A percentile compares a stretch with the other conserved stretches of the same genome.
phyloP scores from a whole-genome alignment of 83 land plant genomes.

The Picea mariana region DNA sequence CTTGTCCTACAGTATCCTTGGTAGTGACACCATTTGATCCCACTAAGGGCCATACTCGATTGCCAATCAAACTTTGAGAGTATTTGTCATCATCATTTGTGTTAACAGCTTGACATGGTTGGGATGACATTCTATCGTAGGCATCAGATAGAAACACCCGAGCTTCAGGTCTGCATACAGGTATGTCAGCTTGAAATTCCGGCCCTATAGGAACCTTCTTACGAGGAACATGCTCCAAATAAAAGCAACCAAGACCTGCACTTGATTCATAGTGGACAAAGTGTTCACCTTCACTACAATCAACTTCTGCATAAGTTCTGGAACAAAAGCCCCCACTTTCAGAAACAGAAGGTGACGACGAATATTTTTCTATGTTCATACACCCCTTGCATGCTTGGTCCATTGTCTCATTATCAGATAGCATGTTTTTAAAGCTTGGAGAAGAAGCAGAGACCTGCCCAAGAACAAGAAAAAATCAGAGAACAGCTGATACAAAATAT shows the following conservation, averaged over 20 bases:
- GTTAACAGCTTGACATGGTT: conserved; percentile 9
- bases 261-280: neutral
- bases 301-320: neutral
- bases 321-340: conserved; percentile 4
- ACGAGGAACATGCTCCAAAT: conserved; percentile 29
- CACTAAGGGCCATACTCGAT: conserved; percentile 55
- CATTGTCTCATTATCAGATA: neutral
- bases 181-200: conserved; percentile 76
- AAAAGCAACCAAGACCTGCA: neutral
- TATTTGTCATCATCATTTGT: conserved; percentile 18
- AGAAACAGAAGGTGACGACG: neutral
- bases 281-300: conserved; percentile 10
- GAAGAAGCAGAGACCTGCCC: neutral
- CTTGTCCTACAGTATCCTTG: conserved; percentile 23
- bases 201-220: conserved; percentile 75
- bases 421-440: neutral
- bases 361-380: neutral
- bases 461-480: neutral
- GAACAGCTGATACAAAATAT: neutral
- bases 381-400: neutral
- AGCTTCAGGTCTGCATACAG: conserved; percentile 34
- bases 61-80: conserved; percentile 31
- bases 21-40: conserved; percentile 25
- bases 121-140: neutral
- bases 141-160: neutral